Conservation (phyloP, 164 flowering plant genomes). For the Stephania japonica region DNA sequence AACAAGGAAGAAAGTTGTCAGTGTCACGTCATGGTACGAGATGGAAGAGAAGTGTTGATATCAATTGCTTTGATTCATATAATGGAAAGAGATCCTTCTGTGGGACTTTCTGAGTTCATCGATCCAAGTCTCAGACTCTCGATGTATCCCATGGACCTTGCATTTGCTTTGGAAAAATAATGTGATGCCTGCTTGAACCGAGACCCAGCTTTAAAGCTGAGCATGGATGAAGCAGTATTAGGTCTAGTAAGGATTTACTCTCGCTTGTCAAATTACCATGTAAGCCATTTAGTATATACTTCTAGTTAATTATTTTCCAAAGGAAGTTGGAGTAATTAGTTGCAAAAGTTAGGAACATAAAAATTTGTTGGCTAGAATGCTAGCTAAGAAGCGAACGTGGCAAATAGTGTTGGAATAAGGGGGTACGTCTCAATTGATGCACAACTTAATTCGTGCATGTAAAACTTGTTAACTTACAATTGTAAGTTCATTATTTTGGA, state of each 20-base stretch:
- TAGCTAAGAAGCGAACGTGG: no score
- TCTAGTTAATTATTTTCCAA: no score
- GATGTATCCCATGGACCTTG: slow-evolving; percentile 15
- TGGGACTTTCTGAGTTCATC: slow-evolving; percentile 22
- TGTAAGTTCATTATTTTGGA: no score
- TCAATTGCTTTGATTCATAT: slow-evolving; percentile 18
- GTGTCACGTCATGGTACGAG: slow-evolving; percentile 12
- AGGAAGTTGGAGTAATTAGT: no score
- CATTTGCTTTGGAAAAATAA: slow-evolving; percentile 20
- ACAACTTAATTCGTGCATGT: no score
- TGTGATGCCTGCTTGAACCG: slow-evolving; percentile 31
- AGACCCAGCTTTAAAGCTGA: slow-evolving; percentile 39
- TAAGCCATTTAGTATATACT: no score
- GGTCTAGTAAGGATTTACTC: slow-evolving; percentile 23
- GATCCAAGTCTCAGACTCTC: slow-evolving; percentile 29
- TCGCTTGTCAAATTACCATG: background rate
- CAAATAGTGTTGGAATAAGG: no score
- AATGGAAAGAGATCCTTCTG: slow-evolving; percentile 23
- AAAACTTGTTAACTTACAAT: no score
- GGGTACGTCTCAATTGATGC: no score
- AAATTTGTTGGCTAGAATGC: no score
- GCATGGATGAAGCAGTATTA: slow-evolving; percentile 34
- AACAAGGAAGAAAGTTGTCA: slow-evolving; percentile 39
- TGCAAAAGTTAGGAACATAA: no score
- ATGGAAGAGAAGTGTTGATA: slow-evolving; percentile 24